Percentiles rank a stretch among this genome's conserved stretches.
These are phyloP conservation scores for Talaromyces sp. DNA, from an alignment of 2,329 filamentous ascomycete species.

Conservation along the genomic window DNA sequence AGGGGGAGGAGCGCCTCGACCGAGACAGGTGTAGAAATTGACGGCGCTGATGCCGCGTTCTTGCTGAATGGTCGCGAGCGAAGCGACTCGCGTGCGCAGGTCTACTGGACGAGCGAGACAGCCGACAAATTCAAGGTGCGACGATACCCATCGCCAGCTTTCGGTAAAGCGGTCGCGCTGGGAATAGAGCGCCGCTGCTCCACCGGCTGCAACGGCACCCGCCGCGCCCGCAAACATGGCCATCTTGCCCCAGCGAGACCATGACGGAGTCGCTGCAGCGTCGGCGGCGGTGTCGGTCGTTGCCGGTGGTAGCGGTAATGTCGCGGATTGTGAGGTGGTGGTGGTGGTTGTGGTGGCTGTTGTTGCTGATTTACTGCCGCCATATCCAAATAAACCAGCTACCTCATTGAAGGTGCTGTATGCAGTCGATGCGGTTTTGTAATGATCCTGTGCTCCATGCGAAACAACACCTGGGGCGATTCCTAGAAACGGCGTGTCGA, in stretches of 20 bases:
- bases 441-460: conserved; percentile 71
- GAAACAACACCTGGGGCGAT: conserved; percentile 48
- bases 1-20: conserved; percentile 52
- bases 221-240: conserved; percentile 80
- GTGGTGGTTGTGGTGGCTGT: conserved; percentile 16
- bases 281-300: conserved; percentile 33
- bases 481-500: conserved; percentile 79
- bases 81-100: conserved; percentile 66
- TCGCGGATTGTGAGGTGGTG: conserved; percentile 12
- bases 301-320: conserved; percentile 26
- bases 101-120: conserved; percentile 82
- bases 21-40: conserved; percentile 83
- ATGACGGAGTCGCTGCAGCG: conserved; percentile 47
- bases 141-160: conserved; percentile 76
- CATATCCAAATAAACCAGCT: conserved; percentile 61
- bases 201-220: conserved; percentile 74
- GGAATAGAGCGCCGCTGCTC: conserved; percentile 78
- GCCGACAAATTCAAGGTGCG: conserved; percentile 89
- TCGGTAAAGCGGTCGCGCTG: conserved; percentile 74
- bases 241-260: conserved; percentile 78
- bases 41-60: conserved; percentile 70
- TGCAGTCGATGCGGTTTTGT: conserved; percentile 66
- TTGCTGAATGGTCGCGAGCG: conserved; percentile 58
- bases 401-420: conserved; percentile 64
- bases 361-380: conserved; percentile 32